Conservation (phyloP, 371 early-diverging fungal species). For the Mucor ambiguus region DNA sequence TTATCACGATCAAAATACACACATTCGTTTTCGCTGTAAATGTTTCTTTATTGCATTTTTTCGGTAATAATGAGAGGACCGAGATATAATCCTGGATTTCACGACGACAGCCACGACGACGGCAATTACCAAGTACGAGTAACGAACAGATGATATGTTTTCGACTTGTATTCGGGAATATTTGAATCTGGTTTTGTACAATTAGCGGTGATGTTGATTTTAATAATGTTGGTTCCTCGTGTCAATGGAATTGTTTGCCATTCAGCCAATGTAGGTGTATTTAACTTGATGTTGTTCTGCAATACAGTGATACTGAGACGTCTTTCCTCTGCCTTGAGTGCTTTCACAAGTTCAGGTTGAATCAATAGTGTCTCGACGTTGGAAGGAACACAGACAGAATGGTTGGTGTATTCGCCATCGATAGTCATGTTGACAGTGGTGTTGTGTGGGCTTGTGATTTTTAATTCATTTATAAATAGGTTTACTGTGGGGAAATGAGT, state of each 20-base stretch:
- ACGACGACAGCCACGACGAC: no score
- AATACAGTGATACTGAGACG: slow-evolving; percentile 32
- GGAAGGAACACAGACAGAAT: slow-evolving; percentile 34
- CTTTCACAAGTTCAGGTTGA: slow-evolving; percentile 25
- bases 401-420: slow-evolving; percentile 33
- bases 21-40: not conserved
- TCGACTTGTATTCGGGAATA: slow-evolving; percentile 37
- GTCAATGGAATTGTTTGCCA: slow-evolving; percentile 32
- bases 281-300: slow-evolving; percentile 39
- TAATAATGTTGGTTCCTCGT: slow-evolving; percentile 36
- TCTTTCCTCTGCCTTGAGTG: slow-evolving; percentile 22
- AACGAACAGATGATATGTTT: slow-evolving; percentile 44
- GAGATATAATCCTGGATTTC: no score
- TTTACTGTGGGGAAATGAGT: slow-evolving; percentile 7
- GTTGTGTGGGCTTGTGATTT: slow-evolving; percentile 8
- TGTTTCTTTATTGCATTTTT: not conserved
- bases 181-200: slow-evolving; percentile 27
- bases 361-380: slow-evolving; percentile 29
- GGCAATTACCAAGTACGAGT: slow-evolving; percentile 27
- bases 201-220: slow-evolving; percentile 42
- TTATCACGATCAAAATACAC: no score
- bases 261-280: slow-evolving; percentile 13
- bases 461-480: slow-evolving; percentile 13
- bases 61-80: not conserved
- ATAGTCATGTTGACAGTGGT: slow-evolving; percentile 17